phyloP scores from a whole-genome alignment of 2,329 filamentous ascomycete species.

The Penicillium sp. region DNA sequence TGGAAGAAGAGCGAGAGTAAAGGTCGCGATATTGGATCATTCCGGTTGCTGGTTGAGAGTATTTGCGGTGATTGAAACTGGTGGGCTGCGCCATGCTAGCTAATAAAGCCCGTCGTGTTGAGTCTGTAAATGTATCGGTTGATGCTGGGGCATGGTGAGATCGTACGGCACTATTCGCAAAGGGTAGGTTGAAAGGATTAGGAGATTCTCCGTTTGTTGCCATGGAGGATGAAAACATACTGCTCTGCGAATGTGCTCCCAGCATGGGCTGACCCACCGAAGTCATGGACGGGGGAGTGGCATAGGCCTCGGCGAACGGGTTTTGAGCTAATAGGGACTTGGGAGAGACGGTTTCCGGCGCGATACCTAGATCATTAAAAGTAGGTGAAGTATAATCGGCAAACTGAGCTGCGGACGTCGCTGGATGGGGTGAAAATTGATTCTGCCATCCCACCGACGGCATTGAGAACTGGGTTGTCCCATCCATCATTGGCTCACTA shows the following conservation, averaged over 20 bases:
- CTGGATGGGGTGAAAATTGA: constrained; percentile 70
- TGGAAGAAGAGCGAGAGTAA: constrained; percentile 39
- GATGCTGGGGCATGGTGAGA: constrained; percentile 65
- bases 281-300: constrained; percentile 76
- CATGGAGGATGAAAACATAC: constrained; percentile 54
- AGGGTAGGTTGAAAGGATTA: constrained; percentile 53
- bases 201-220: constrained; percentile 50
- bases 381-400: constrained; percentile 74
- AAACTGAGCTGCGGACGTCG: constrained; percentile 70
- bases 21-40: constrained; percentile 48
- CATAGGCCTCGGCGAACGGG: constrained; percentile 72
- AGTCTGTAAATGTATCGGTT: constrained; percentile 69
- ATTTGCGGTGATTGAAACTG: constrained; percentile 62
- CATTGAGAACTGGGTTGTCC: constrained; percentile 64
- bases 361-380: constrained; percentile 76
- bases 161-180: constrained; percentile 65
- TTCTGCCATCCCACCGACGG: constrained; percentile 68
- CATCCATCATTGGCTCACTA: constrained; percentile 90
- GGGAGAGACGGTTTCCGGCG: constrained; percentile 74
- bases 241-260: constrained; percentile 64
- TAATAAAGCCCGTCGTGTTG: constrained; percentile 67
- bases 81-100: constrained; percentile 65
- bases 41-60: constrained; percentile 62
- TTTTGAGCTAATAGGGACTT: constrained; percentile 74
- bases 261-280: constrained; percentile 75